A percentile compares a stretch with the other conserved stretches of the same genome.
Evolutionary conservation across 2,329 filamentous ascomycete genomes (phyloP).

Genomic region (Botrytis fabae): DNA sequence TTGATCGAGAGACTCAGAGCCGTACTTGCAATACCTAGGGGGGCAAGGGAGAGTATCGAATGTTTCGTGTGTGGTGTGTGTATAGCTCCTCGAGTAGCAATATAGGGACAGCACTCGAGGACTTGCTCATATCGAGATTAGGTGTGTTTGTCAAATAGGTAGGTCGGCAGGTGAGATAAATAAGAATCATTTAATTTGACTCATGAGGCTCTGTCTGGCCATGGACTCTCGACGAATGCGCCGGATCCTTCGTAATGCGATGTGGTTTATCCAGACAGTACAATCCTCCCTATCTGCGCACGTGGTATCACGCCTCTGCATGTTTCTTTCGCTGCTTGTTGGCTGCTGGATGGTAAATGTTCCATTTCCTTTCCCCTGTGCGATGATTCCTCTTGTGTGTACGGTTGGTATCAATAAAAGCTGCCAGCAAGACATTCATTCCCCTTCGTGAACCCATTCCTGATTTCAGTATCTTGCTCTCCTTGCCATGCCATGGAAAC

Average conservation of each 20-base stretch:
- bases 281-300: too few species aligned
- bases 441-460: neutral
- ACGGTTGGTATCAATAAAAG: conserved; percentile 3
- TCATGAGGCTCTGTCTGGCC: neutral
- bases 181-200: neutral
- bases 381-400: neutral
- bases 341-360: neutral
- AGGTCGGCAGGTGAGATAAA: neutral
- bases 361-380: neutral
- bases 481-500: neutral
- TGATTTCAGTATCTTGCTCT: neutral
- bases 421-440: neutral
- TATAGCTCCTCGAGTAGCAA: neutral
- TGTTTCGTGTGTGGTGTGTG: neutral
- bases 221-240: neutral
- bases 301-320: neutral
- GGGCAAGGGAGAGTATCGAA: neutral
- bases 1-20: neutral
- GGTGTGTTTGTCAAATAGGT: neutral
- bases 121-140: neutral
- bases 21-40: neutral
- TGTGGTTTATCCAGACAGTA: neutral
- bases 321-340: neutral
- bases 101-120: neutral
- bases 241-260: neutral